Base-by-base conservation (phyloP, 1,139 yeast species). In the Suhomyces guaymorum region DNA sequence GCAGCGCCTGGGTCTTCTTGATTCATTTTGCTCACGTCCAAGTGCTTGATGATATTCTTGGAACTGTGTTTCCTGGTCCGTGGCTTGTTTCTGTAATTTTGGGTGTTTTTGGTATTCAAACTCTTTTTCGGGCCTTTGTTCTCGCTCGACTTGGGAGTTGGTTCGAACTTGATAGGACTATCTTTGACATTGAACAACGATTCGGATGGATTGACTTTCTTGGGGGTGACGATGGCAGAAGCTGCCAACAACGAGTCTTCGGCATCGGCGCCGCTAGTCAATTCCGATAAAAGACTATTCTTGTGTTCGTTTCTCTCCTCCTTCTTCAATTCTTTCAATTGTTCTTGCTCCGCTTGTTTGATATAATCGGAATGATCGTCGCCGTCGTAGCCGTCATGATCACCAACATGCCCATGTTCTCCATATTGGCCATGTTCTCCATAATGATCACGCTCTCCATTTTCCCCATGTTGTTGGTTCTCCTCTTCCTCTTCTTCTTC, bases 31-130 rank as follows among this genome's bases (percentile, higher is more conserved):
- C 32, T 30, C n/a, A 41, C 37, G 22, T 47, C 48, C 42, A 70
- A 54, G 37, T 68, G 67, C 35, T 61, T 48, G 7, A 59, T 56
- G n/a, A 62, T 54, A 5, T 59, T 51, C 32, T 57, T 59, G 13
- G 69, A 48, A 19, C 55, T 47, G 35, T 51, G 63, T 43, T 63
- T 69, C 30, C 75, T 55, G 2, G 67, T 65, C 41, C 84, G 61
- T 17, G 78, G 66, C 4, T 43, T 40, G 20, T 42, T 16, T 7
- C 45, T 15, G 30, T 38, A 41, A 19, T 30, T 27, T 18, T 35
- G 45, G 14, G 33, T 30, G 20, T 41, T 44, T 29, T 33, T 35
- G 15, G 42, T 37, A 19, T 28, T 41, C 27, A 33, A 27, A 2
- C 38, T 24, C 24, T 28, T 33, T 18, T 32, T 37, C 15, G 32